Percentiles rank a stretch among this genome's conserved stretches.
Conservation (phyloP, 2,329 filamentous ascomycete genomes). For the Fusarium sp. region DNA sequence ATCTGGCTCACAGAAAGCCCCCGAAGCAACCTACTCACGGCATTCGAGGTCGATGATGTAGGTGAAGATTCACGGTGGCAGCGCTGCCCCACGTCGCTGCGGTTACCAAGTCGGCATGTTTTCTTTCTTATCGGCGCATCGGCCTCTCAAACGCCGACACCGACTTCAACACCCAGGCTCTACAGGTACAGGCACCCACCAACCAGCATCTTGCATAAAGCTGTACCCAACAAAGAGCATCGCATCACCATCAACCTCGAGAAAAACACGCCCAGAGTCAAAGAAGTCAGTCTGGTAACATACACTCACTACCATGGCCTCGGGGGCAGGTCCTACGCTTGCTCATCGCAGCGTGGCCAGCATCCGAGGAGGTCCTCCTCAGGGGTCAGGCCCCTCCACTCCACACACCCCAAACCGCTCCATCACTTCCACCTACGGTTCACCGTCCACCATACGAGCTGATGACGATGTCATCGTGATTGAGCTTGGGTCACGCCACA, state of each 20-base stretch:
- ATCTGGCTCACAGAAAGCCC: slow-evolving; percentile 52
- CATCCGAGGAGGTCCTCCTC: slow-evolving; percentile 61
- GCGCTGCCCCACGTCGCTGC: slow-evolving; percentile 46
- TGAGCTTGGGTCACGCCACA: slow-evolving; percentile 82
- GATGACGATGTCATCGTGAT: slow-evolving; percentile 90
- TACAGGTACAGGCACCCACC: slow-evolving; percentile 16
- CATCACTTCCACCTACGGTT: slow-evolving; percentile 67
- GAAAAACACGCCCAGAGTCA: slow-evolving; percentile 1
- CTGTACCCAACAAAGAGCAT: slow-evolving; percentile 25
- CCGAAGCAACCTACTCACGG: slow-evolving; percentile 13
- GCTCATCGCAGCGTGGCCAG: slow-evolving; percentile 70
- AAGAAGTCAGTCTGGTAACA: background rate
- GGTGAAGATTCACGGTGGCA: slow-evolving; percentile 30
- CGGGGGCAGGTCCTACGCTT: slow-evolving; percentile 57
- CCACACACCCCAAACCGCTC: slow-evolving; percentile 72
- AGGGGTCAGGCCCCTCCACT: slow-evolving; percentile 53
- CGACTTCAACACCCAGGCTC: slow-evolving; percentile 4
- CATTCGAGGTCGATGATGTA: slow-evolving; percentile 31
- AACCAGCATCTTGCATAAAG: slow-evolving; percentile 40
- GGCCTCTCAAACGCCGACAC: slow-evolving; percentile 44
- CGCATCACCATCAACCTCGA: slow-evolving; percentile 23
- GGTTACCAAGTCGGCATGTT: slow-evolving; percentile 45
- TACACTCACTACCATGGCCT: slow-evolving; percentile 55
- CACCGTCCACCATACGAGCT: slow-evolving; percentile 71
- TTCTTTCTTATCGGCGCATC: slow-evolving; percentile 49